phyloP scores from a whole-genome alignment of 306 rosid genomes.

The Cicer chorassanicum region DNA sequence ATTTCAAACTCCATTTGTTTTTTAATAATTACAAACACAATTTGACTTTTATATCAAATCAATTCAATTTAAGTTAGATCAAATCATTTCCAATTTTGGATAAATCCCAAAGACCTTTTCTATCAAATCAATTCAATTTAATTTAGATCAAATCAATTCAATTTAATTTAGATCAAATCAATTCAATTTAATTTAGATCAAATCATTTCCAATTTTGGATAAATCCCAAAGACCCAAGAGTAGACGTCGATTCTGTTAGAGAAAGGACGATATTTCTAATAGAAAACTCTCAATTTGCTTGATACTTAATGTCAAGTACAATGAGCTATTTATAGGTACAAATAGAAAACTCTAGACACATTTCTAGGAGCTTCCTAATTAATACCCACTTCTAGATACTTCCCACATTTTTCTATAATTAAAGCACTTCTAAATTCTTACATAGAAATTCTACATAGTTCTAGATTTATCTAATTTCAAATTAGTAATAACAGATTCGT shows the following conservation, averaged over 20 bases:
- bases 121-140: background rate
- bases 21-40: conserved; percentile 3
- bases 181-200: background rate
- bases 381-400: too few relatives aligned
- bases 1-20: background rate
- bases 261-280: too few relatives aligned
- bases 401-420: too few relatives aligned
- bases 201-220: conserved; percentile 12
- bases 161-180: conserved; percentile 13
- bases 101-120: conserved; percentile 22
- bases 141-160: background rate
- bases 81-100: conserved; percentile 17
- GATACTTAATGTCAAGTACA: too few relatives aligned
- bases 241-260: background rate
- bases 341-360: too few relatives aligned
- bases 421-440: too few relatives aligned
- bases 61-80: background rate
- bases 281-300: too few relatives aligned
- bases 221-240: conserved; percentile 25
- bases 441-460: too few relatives aligned
- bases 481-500: too few relatives aligned
- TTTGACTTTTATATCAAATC: conserved; percentile 21
- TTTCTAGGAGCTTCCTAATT: too few relatives aligned
- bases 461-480: too few relatives aligned
- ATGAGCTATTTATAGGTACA: too few relatives aligned